Evolutionary conservation across 176 grass and related monocot genomes (phyloP).

Genomic region (Hordeum vulgare): DNA sequence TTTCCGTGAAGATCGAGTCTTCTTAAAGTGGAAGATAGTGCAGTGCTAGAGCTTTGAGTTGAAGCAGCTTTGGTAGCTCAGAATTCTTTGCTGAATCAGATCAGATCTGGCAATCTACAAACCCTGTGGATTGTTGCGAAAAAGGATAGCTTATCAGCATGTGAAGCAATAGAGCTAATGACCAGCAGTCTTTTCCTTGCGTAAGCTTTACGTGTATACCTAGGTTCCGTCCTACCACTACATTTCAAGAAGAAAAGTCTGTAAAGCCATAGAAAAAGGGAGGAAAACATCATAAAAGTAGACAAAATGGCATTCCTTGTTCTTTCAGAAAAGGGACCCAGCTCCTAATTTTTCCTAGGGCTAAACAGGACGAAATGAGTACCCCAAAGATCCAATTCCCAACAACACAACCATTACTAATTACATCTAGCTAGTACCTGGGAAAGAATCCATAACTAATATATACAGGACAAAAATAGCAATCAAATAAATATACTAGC

Average conservation of each 20-base stretch:
- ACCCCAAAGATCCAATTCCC: background rate
- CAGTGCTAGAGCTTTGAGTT: background rate
- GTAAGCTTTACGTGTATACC: slow-evolving; percentile 6
- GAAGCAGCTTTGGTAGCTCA: slow-evolving; percentile 16
- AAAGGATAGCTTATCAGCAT: slow-evolving; percentile 5
- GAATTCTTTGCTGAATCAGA: background rate
- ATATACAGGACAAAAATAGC: background rate
- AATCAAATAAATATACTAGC: background rate
- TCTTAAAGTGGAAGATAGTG: background rate
- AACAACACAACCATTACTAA: background rate
- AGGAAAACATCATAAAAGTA: background rate
- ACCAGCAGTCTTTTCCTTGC: background rate
- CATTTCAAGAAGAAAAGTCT: background rate
- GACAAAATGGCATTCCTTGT: background rate
- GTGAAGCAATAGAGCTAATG: slow-evolving; percentile 3
- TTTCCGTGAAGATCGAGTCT: background rate
- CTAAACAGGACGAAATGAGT: background rate
- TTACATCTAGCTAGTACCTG: background rate
- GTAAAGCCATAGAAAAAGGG: background rate
- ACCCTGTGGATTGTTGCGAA: background rate
- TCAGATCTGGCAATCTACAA: slow-evolving; percentile 17
- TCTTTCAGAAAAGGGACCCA: slow-evolving; percentile 9
- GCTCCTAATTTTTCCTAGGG: background rate
- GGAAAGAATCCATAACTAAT: background rate
- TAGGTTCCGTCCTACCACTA: background rate